phyloP scores from a whole-genome alignment of 495 filamentous ascomycete species.

The Penicillium coffeae region DNA sequence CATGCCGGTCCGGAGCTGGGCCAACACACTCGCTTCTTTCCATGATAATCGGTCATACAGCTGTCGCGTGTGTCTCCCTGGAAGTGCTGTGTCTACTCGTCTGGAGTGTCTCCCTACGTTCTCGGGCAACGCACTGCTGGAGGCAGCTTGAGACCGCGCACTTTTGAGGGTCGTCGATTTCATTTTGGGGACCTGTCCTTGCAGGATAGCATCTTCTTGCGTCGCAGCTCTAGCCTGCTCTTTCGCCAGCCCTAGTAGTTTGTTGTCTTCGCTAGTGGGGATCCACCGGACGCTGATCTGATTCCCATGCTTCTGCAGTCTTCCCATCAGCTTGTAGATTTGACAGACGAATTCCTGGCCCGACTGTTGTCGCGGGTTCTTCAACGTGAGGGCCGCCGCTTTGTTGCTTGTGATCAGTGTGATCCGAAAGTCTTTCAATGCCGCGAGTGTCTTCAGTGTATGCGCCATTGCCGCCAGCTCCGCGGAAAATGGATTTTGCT shows the following conservation, averaged over 20 bases:
- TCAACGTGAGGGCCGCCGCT: background rate
- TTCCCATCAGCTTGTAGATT: constrained; percentile 7
- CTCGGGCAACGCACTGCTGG: constrained; percentile 11
- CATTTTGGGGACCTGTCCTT: constrained; percentile 7
- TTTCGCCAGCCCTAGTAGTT: constrained; percentile 17
- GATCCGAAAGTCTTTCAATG: constrained; percentile 7
- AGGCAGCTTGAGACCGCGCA: constrained; percentile 6
- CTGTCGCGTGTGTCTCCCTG: constrained; percentile 16
- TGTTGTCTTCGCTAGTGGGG: constrained; percentile 12
- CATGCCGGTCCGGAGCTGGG: constrained; percentile 33
- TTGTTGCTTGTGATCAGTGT: background rate
- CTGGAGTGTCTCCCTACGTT: constrained; percentile 23
- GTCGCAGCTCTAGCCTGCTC: constrained; percentile 16
- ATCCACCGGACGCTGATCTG: constrained; percentile 7
- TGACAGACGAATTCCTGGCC: background rate
- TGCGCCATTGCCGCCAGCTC: constrained; percentile 17
- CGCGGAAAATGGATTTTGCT: constrained; percentile 14
- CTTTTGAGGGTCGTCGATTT: background rate
- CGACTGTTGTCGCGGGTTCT: background rate
- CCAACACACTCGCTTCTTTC: constrained; percentile 28
- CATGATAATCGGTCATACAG: constrained; percentile 20
- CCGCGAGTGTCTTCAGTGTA: constrained; percentile 6
- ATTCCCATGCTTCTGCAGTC: constrained; percentile 5
- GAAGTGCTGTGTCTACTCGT: constrained; percentile 26
- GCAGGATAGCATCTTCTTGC: constrained; percentile 6